Evolutionary conservation across 2,329 filamentous ascomycete species (phyloP).

Genomic region (Colletotrichum magnum): DNA sequence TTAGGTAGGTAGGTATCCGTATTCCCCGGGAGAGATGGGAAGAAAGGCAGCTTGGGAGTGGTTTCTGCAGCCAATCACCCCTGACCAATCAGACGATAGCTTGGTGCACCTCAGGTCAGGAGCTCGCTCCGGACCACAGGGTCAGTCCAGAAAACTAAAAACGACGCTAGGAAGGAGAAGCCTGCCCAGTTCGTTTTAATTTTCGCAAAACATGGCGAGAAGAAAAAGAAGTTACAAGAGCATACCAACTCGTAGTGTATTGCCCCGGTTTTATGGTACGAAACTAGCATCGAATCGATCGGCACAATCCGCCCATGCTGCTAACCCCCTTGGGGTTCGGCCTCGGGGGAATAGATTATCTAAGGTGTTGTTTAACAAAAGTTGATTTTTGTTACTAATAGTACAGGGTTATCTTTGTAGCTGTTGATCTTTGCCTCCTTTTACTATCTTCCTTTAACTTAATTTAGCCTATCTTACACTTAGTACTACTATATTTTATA

Average conservation of each 20-base stretch:
- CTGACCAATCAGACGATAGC: slow-evolving; percentile 10
- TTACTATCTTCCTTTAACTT: no score
- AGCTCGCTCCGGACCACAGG: slow-evolving; percentile 23
- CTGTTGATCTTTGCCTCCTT: no score
- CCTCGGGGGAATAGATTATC: no score
- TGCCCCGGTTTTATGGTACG: not conserved
- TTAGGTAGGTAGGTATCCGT: not conserved
- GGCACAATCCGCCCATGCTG: slow-evolving; percentile 11
- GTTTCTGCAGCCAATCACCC: not conserved
- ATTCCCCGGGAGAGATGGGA: slow-evolving; percentile 3
- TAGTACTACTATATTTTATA: no score
- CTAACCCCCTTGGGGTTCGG: no score
- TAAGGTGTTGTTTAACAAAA: no score
- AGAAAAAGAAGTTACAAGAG: not conserved
- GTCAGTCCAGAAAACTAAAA: no score
- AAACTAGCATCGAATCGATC: slow-evolving; percentile 19
- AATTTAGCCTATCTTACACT: no score
- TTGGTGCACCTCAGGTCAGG: slow-evolving; percentile 1
- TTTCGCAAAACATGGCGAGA: slow-evolving; percentile 2
- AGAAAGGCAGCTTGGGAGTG: not conserved
- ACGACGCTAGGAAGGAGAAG: not conserved
- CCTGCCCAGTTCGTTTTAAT: not conserved
- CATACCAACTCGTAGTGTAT: no score
- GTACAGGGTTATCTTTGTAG: no score
- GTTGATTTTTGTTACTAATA: no score